phyloP scores from a whole-genome alignment of 2,329 filamentous ascomycete genomes.

The Curvularia sp. region DNA sequence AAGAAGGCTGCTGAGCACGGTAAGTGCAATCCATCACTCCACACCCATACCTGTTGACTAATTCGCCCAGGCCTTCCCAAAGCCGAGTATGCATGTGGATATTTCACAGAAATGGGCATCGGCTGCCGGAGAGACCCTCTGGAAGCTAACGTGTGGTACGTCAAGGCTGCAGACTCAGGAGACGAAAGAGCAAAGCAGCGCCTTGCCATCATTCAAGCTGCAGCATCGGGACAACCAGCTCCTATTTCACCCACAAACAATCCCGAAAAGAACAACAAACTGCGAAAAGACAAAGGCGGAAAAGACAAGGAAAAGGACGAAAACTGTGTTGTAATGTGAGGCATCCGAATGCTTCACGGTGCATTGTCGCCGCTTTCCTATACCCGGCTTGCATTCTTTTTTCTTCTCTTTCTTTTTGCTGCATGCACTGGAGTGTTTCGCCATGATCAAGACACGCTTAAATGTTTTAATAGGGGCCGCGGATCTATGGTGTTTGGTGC shows the following conservation, averaged over 20 bases:
- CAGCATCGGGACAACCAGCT: conserved; percentile 66
- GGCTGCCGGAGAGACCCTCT: conserved; percentile 93
- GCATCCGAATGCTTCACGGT: conserved; percentile 1
- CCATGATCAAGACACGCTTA: conserved; percentile 10
- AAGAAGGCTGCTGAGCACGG: conserved; percentile 83
- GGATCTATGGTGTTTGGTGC: conserved; percentile 28
- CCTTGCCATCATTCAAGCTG: conserved; percentile 83
- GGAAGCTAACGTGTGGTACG: conserved; percentile 98
- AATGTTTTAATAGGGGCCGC: conserved; percentile 25
- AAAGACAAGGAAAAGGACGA: conserved; percentile 47
- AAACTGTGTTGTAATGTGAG: conserved; percentile 49
- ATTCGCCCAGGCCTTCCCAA: conserved; percentile 61
- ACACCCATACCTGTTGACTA: conserved; percentile 11
- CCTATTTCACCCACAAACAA: conserved; percentile 11
- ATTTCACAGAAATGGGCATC: conserved; percentile 98
- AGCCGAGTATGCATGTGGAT: conserved; percentile 94
- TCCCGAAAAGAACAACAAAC: conserved; percentile 33
- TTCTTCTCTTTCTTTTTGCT: neutral
- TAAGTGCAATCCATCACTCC: conserved; percentile 56
- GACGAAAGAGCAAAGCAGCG: conserved; percentile 89
- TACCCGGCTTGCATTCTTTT: conserved; percentile 8
- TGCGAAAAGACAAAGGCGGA: conserved; percentile 42
- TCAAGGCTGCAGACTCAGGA: conserved; percentile 89
- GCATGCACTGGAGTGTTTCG: conserved; percentile 1
- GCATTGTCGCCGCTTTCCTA: conserved; percentile 3